phyloP scores from a whole-genome alignment of 192 early-diverging fungal genomes.

The Spizellomyces punctatus region DNA sequence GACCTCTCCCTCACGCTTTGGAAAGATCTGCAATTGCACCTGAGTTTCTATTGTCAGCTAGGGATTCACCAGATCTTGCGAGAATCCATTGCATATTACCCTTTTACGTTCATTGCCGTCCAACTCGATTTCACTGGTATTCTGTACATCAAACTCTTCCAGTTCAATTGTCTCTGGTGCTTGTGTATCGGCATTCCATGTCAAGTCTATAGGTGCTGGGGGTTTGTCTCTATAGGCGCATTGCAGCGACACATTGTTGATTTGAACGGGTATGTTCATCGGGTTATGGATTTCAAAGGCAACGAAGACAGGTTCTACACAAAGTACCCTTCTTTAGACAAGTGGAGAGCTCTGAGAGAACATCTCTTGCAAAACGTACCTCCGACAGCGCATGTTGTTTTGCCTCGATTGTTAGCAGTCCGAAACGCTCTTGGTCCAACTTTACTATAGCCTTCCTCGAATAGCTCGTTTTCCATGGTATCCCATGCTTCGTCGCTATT shows the following conservation, averaged over 20 bases:
- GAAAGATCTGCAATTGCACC: constrained; percentile 70
- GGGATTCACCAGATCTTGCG: not conserved
- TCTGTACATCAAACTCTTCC: constrained; percentile 65
- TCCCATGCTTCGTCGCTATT: constrained; percentile 63
- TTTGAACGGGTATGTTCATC: constrained; percentile 66
- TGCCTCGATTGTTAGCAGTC: constrained; percentile 42
- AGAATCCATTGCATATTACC: not conserved
- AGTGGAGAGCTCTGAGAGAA: not conserved
- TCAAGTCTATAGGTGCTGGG: constrained; percentile 27
- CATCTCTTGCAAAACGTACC: constrained; percentile 49
- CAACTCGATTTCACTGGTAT: constrained; percentile 49
- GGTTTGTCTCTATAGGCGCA: constrained; percentile 32
- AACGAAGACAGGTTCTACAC: constrained; percentile 71
- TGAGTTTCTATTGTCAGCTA: constrained; percentile 25
- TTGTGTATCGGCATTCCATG: constrained; percentile 30
- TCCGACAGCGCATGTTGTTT: constrained; percentile 73
- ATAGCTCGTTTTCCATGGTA: constrained; percentile 66
- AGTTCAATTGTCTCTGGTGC: constrained; percentile 23
- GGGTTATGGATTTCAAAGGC: constrained; percentile 70
- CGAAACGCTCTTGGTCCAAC: constrained; percentile 2
- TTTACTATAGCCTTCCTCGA: constrained; percentile 53
- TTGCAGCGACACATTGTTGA: constrained; percentile 66
- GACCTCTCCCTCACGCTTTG: constrained; percentile 75
- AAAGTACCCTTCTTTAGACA: not conserved
- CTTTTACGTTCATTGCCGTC: constrained; percentile 49